Percentiles rank a stretch among this genome's conserved stretches.
These are phyloP conservation scores for Penicillium crystallinum DNA, from an alignment of 495 filamentous ascomycete species.

Conservation along the genomic window DNA sequence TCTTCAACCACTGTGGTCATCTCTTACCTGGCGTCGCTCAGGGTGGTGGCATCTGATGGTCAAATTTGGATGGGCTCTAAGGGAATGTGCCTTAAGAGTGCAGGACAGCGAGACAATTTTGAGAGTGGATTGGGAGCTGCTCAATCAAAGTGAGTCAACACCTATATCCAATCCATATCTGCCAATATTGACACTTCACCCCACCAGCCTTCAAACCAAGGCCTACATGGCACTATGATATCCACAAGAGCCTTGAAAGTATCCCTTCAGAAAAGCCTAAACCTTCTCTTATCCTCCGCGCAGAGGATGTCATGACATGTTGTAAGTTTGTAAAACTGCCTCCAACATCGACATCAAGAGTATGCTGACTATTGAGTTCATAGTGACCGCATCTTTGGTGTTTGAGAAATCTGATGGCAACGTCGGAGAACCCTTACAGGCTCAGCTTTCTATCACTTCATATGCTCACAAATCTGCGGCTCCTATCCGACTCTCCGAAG, in stretches of 20 bases:
- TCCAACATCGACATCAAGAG: not conserved
- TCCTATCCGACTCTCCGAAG: conserved; percentile 57
- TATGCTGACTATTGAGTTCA: not conserved
- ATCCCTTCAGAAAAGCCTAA: conserved; percentile 48
- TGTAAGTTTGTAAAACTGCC: conserved; percentile 35
- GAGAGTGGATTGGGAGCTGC: conserved; percentile 79
- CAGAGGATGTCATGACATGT: conserved; percentile 65
- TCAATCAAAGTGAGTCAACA: conserved; percentile 54
- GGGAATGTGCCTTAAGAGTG: conserved; percentile 61
- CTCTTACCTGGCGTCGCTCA: conserved; percentile 66
- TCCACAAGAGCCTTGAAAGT: conserved; percentile 62
- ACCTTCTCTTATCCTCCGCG: conserved; percentile 58
- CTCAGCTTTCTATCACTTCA: conserved; percentile 71
- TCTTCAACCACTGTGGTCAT: conserved; percentile 66
- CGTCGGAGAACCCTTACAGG: conserved; percentile 69
- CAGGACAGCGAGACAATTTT: conserved; percentile 63
- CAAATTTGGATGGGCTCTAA: conserved; percentile 66
- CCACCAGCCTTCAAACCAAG: conserved; percentile 55
- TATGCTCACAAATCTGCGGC: conserved; percentile 56
- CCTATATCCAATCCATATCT: not conserved
- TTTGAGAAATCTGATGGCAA: conserved; percentile 74
- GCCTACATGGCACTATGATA: conserved; percentile 63
- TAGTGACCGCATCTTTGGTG: conserved; percentile 63
- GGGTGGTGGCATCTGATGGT: conserved; percentile 77
- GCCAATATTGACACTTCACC: conserved; percentile 7